These are phyloP conservation scores for Trametopsis cervina DNA, from an alignment of 768 basidiomycete species.

Conservation along the genomic window DNA sequence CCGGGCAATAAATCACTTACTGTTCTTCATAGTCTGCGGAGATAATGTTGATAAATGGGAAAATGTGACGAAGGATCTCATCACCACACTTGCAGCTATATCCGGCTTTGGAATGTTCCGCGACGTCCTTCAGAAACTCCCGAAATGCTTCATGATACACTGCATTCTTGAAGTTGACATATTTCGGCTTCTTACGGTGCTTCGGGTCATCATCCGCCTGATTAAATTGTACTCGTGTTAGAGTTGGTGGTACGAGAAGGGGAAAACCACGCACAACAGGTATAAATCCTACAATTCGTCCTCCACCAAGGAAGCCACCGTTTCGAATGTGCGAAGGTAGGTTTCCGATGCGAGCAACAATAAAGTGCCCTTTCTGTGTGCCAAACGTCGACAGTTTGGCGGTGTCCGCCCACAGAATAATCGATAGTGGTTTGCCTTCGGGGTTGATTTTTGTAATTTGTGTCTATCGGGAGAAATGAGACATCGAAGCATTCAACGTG, in stretches of 20 bases:
- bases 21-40: conserved; percentile 25
- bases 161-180: conserved; percentile 14
- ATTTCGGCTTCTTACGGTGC: conserved; percentile 9
- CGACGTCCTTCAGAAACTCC: conserved; percentile 9
- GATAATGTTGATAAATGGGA: conserved; percentile 18
- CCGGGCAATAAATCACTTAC: conserved; percentile 11
- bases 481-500: background rate
- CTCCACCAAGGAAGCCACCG: conserved; percentile 9
- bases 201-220: conserved; percentile 9
- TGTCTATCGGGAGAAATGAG: background rate
- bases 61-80: conserved; percentile 7
- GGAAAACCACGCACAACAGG: conserved; percentile 17
- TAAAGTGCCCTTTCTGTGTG: conserved; percentile 14
- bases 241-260: background rate
- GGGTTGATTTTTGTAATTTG: background rate
- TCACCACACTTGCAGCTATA: conserved; percentile 7
- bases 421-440: conserved; percentile 8
- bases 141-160: conserved; percentile 20
- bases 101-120: conserved; percentile 8
- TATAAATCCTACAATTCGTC: conserved; percentile 19
- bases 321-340: conserved; percentile 13
- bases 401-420: conserved; percentile 17
- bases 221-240: background rate
- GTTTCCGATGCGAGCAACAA: conserved; percentile 15
- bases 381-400: conserved; percentile 16